A percentile compares a stretch with the other conserved stretches of the same genome.
Conservation (phyloP, 1,139 yeast species). For the Kurtzmaniella quercitrusa region DNA sequence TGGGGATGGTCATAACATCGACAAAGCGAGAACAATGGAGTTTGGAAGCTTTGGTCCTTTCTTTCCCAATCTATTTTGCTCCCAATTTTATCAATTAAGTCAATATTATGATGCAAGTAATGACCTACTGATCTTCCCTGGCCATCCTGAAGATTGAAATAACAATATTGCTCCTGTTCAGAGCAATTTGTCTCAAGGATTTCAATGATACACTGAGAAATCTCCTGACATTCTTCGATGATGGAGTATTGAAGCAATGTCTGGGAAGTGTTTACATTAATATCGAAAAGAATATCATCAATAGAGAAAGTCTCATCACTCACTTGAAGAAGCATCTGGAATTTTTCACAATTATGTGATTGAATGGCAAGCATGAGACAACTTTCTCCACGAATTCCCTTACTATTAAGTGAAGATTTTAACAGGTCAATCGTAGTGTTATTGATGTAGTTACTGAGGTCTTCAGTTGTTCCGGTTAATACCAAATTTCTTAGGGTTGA, state of each 20-base stretch:
- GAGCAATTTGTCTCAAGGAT: conserved; percentile 41
- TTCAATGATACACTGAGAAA: conserved; percentile 46
- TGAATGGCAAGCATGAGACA: conserved; percentile 52
- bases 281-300: conserved; percentile 67
- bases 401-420: conserved; percentile 37
- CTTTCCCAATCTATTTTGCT: conserved; percentile 61
- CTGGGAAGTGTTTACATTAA: conserved; percentile 43
- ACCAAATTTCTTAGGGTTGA: conserved; percentile 52
- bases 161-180: conserved; percentile 40
- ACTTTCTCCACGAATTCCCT: conserved; percentile 67
- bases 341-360: conserved; percentile 36
- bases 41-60: conserved; percentile 66
- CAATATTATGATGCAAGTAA: conserved; percentile 58
- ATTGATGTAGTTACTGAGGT: conserved; percentile 18
- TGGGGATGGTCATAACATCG: conserved; percentile 77
- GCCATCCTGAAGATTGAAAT: conserved; percentile 49
- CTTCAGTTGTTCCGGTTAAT: conserved; percentile 25
- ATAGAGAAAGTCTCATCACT: conserved; percentile 49
- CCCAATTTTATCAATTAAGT: conserved; percentile 54
- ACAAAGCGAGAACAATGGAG: conserved; percentile 74
- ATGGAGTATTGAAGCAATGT: conserved; percentile 62
- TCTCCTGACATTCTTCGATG: conserved; percentile 46
- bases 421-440: not conserved
- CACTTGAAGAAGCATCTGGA: conserved; percentile 42
- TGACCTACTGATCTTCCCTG: conserved; percentile 67